Evolutionary conservation across 2,329 filamentous ascomycete genomes (phyloP).

Genomic region (Ustulina deusta): DNA sequence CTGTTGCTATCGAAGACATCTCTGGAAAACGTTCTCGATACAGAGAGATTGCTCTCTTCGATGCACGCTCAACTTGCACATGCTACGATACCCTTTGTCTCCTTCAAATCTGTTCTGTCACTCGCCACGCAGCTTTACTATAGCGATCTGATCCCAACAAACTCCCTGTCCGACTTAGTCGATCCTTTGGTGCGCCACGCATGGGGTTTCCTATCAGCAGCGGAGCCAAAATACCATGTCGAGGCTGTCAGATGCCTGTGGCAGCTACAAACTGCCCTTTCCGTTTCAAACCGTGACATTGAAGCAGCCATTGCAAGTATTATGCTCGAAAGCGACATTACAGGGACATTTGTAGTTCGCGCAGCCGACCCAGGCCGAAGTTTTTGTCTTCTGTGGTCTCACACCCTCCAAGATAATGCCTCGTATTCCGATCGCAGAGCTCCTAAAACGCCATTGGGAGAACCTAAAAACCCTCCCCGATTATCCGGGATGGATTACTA

Average conservation of each 20-base stretch:
- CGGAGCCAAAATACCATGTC: conserved; percentile 91
- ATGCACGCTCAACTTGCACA: conserved; percentile 62
- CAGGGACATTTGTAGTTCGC: conserved; percentile 60
- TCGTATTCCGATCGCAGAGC: conserved; percentile 56
- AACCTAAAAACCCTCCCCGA: conserved; percentile 53
- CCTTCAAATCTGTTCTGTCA: conserved; percentile 69
- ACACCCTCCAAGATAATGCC: conserved; percentile 73
- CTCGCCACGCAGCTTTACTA: conserved; percentile 69
- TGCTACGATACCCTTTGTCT: conserved; percentile 61
- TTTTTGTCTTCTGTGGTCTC: conserved; percentile 85
- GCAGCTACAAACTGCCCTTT: conserved; percentile 81
- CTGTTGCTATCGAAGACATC: conserved; percentile 67
- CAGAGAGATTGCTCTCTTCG: conserved; percentile 62
- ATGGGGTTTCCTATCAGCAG: conserved; percentile 85
- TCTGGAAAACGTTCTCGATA: conserved; percentile 59
- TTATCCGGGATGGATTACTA: conserved; percentile 71
- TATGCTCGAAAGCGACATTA: conserved; percentile 68
- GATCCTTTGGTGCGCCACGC: conserved; percentile 76
- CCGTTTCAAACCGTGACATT: conserved; percentile 75
- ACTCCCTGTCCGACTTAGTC: conserved; percentile 72
- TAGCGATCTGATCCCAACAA: conserved; percentile 62
- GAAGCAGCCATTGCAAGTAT: conserved; percentile 81
- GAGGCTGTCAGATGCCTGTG: conserved; percentile 89
- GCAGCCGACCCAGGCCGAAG: conserved; percentile 73
- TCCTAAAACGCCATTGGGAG: conserved; percentile 54